Conservation (phyloP, 257 asterid species). For the Solanum chmielewskii region DNA sequence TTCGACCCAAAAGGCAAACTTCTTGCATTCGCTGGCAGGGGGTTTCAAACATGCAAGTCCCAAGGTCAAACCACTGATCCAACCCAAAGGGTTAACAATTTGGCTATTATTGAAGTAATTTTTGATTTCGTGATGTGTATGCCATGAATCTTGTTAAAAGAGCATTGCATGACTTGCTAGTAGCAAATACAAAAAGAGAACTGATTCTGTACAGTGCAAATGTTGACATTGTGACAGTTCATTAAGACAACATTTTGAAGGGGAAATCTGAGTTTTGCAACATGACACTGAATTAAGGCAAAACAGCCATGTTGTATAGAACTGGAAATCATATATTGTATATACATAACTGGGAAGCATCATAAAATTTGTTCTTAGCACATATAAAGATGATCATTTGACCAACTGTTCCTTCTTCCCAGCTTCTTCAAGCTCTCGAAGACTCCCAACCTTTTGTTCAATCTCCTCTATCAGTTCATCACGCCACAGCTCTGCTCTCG, state of each 20-base stretch:
- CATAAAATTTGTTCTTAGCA: neutral
- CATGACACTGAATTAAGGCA: neutral
- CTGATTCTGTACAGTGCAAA: neutral
- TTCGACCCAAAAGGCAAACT: neutral
- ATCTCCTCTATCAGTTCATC: conserved; percentile 88
- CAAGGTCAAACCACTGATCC: neutral
- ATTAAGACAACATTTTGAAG: neutral
- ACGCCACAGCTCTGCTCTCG: conserved; percentile 61
- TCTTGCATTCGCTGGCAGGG: neutral
- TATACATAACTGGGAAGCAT: neutral
- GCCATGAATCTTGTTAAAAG: neutral
- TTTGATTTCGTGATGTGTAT: neutral
- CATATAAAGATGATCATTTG: conserved; percentile 9
- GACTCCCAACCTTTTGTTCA: conserved; percentile 68
- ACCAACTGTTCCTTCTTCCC: conserved; percentile 42
- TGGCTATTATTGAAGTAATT: neutral
- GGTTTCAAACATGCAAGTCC: neutral
- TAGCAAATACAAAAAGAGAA: neutral
- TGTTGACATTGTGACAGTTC: neutral
- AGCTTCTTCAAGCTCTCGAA: conserved; percentile 74
- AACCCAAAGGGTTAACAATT: neutral
- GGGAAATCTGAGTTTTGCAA: neutral
- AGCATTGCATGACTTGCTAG: neutral
- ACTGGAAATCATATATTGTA: neutral
- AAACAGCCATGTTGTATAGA: neutral